Percentiles rank a stretch among this genome's conserved stretches.
Evolutionary conservation across 2,329 filamentous ascomycete genomes (phyloP).

Genomic region (Trichoderma koningii): DNA sequence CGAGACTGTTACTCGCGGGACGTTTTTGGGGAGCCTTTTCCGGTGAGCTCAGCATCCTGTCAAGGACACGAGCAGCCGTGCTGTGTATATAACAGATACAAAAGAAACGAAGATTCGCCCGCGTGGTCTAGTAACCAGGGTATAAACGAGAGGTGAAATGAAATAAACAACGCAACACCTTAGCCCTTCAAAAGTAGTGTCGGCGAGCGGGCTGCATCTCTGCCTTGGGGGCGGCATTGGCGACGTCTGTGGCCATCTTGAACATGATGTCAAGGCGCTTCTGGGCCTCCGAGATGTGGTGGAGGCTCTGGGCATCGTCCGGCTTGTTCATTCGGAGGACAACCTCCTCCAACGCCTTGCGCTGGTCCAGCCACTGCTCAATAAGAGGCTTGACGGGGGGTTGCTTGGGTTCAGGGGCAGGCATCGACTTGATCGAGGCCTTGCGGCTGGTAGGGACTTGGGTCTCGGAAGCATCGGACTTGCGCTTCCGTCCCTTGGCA

Average conservation of each 20-base stretch:
- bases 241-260: constrained; percentile 46
- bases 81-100: constrained; percentile 16
- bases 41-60: constrained; percentile 13
- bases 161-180: constrained; percentile 36
- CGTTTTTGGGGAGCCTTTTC: constrained; percentile 18
- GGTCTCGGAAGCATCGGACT: constrained; percentile 53
- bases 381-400: constrained; percentile 46
- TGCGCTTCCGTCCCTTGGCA: constrained; percentile 59
- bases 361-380: constrained; percentile 63
- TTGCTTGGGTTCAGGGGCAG: constrained; percentile 40
- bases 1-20: constrained; percentile 25
- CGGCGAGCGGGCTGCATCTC: constrained; percentile 32
- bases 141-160: constrained; percentile 25
- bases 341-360: constrained; percentile 63
- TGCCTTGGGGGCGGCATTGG: constrained; percentile 34
- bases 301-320: constrained; percentile 55
- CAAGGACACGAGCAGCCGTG: constrained; percentile 2
- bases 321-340: constrained; percentile 53
- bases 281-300: constrained; percentile 56
- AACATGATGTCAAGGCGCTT: constrained; percentile 54
- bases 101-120: not conserved
- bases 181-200: constrained; percentile 35
- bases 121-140: not conserved
- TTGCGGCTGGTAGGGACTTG: constrained; percentile 50
- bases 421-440: constrained; percentile 48